Evolutionary conservation across 805 yeast species (phyloP), one percentile per base, ranked within the genome.

Genomic region (Nakazawaea anatomiae): DNA sequence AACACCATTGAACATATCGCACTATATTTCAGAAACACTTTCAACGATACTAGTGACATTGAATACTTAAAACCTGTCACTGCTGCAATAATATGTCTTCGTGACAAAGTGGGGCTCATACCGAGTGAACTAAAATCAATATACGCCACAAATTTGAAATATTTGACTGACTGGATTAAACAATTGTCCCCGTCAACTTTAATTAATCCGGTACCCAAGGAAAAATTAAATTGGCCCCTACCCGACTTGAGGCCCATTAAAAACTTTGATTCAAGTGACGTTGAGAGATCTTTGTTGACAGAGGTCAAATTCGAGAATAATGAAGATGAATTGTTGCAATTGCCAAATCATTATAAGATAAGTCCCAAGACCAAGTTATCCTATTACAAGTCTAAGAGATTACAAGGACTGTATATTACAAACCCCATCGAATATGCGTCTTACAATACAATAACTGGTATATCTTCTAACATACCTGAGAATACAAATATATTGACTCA

Each of bases 1-100:
- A 84, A 88, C 59, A 84, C 96, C 3, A 81, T 89, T 29, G 97
- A 92, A 58, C 98, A 92, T 63, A 83, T 89, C 55, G 79, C 81
- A 54, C 60, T 76, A 52, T 70, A 75, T 58, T 77, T 82, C 71
- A 61, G 63, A 53, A 52, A 68, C 55, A 47, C 60, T 48, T 55
- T 60, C 10, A 54, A 57, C 38, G 54, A 59, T 18, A 60, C 69
- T 68, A 57, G 65, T 58, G 66, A 70, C 35, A 62, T 69, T 34
- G 72, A 73, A 28, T 79, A 79, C 56, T 69, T 89, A 42, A 84
- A 80, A 55, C 82, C 81, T 44, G 82, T 86, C 8, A 82, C 91
- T 1, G 88, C 96, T 1, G 89, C 96, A 1, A 76, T 86, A 18
- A 96, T 90, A 4, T 88, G 90, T 32, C 66, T 89, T 47, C 71